These are phyloP conservation scores for Teratosphaeria nubilosa DNA, from an alignment of 2,329 filamentous ascomycete genomes.

Conservation along the genomic window DNA sequence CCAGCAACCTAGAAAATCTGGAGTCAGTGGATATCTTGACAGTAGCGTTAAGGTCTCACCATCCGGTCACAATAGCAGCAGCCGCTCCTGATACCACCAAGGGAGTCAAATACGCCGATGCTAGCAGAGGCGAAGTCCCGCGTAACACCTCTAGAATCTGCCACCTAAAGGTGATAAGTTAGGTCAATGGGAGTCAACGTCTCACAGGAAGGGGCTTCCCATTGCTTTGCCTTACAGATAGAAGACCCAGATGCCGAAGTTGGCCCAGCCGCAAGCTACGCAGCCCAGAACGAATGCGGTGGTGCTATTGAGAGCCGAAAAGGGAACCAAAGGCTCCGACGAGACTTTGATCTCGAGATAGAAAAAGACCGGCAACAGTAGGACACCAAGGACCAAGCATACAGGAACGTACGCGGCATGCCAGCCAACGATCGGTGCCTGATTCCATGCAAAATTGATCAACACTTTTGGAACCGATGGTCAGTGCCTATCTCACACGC, in stretches of 20 bases:
- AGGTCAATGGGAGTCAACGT: too few species aligned
- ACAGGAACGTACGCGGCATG: slow-evolving; percentile 45
- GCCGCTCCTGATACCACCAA: slow-evolving; percentile 35
- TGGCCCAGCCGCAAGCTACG: slow-evolving; percentile 32
- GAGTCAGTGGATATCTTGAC: too few species aligned
- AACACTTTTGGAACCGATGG: slow-evolving; percentile 30
- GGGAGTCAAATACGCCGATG: slow-evolving; percentile 37
- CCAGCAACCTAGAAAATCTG: slow-evolving; percentile 7
- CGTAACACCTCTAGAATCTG: slow-evolving; percentile 39
- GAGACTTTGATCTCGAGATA: slow-evolving; percentile 39
- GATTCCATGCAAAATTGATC: slow-evolving; percentile 59
- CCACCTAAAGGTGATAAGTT: slow-evolving; percentile 21
- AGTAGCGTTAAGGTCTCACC: background rate
- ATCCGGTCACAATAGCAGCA: slow-evolving; percentile 33
- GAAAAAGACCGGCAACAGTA: slow-evolving; percentile 47
- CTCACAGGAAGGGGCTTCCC: too few species aligned
- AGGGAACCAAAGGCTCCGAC: slow-evolving; percentile 47
- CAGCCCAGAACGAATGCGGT: slow-evolving; percentile 47
- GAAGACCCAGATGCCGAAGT: slow-evolving; percentile 16
- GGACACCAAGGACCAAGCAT: slow-evolving; percentile 46
- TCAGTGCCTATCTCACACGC: too few species aligned
- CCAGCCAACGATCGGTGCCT: slow-evolving; percentile 53
- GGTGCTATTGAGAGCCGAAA: slow-evolving; percentile 40
- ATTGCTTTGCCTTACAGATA: slow-evolving; percentile 4
- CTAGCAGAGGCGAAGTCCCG: slow-evolving; percentile 34